Conservation (phyloP, 2,329 filamentous ascomycete genomes). For the Hypoxylon sp. region DNA sequence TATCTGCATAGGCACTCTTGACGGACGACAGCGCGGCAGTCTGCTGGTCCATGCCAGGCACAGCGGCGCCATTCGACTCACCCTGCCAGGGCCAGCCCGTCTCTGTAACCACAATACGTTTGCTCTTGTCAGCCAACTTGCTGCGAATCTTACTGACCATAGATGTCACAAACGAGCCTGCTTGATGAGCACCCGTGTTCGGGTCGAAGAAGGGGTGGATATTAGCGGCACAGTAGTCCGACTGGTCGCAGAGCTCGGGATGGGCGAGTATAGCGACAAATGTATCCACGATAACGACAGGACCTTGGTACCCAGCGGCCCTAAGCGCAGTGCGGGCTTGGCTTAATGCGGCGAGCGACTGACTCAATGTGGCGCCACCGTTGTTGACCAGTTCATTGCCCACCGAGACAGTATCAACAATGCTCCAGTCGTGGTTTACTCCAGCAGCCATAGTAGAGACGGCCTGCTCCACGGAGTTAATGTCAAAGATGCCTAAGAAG, state of each 20-base stretch:
- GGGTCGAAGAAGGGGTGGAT: conserved; percentile 87
- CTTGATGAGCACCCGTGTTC: conserved; percentile 69
- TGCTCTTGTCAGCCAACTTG: conserved; percentile 61
- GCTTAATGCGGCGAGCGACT: conserved; percentile 72
- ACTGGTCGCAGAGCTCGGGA: conserved; percentile 77
- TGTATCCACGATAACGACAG: conserved; percentile 85
- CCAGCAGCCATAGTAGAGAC: conserved; percentile 73
- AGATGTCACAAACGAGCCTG: conserved; percentile 76
- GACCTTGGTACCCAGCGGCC: conserved; percentile 76
- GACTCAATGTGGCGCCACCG: conserved; percentile 65
- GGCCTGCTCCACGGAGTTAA: conserved; percentile 69
- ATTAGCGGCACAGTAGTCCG: conserved; percentile 86
- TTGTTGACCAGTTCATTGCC: conserved; percentile 87
- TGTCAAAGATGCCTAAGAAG: conserved; percentile 81
- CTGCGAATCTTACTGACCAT: conserved; percentile 65
- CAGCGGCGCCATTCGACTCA: conserved; percentile 73
- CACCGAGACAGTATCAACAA: conserved; percentile 79
- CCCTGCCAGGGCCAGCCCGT: conserved; percentile 87
- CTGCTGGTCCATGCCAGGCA: conserved; percentile 79
- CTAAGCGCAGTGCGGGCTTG: conserved; percentile 72
- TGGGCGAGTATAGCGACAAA: conserved; percentile 77
- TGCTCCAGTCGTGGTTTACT: conserved; percentile 75
- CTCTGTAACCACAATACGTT: conserved; percentile 82
- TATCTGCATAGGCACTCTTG: conserved; percentile 69
- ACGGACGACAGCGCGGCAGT: conserved; percentile 75